Conservation (phyloP, 352 stramenopile species). For the Phytophthora gonapodyides region DNA sequence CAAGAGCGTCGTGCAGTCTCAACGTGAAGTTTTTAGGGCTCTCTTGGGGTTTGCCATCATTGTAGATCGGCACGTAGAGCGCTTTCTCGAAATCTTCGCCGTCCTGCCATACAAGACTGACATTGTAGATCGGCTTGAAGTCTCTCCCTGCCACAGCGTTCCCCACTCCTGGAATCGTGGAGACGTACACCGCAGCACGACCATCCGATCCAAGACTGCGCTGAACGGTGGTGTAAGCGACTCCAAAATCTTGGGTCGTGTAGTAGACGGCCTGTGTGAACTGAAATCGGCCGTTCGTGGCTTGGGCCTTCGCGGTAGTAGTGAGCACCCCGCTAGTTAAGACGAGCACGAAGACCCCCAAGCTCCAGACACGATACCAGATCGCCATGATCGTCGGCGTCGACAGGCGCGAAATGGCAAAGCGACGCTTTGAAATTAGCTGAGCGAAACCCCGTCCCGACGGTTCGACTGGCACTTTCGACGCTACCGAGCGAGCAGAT, state of each 20-base stretch:
- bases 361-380: not conserved
- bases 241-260: conserved; percentile 67
- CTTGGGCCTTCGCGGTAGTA: conserved; percentile 11
- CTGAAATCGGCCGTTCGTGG: conserved; percentile 54
- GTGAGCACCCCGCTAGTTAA: not conserved
- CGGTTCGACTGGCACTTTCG: conserved; percentile 10
- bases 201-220: conserved; percentile 66
- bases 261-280: conserved; percentile 60
- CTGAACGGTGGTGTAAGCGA: conserved; percentile 67
- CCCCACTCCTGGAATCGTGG: conserved; percentile 42
- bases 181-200: conserved; percentile 67
- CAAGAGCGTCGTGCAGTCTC: conserved; percentile 59
- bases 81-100: conserved; percentile 69
- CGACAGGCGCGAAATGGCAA: not conserved
- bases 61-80: conserved; percentile 66
- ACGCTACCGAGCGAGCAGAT: not conserved
- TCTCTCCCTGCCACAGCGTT: conserved; percentile 59
- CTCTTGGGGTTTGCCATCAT: conserved; percentile 62
- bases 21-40: conserved; percentile 54
- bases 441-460: conserved; percentile 21
- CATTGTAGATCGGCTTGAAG: conserved; percentile 64
- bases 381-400: conserved; percentile 18
- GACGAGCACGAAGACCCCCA: conserved; percentile 1
- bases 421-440: conserved; percentile 19
- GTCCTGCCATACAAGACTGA: conserved; percentile 79